Evolutionary conservation across 805 yeast genomes (phyloP), one percentile per base, ranked within the genome.

Genomic region (Nakazawaea anatomiae): DNA sequence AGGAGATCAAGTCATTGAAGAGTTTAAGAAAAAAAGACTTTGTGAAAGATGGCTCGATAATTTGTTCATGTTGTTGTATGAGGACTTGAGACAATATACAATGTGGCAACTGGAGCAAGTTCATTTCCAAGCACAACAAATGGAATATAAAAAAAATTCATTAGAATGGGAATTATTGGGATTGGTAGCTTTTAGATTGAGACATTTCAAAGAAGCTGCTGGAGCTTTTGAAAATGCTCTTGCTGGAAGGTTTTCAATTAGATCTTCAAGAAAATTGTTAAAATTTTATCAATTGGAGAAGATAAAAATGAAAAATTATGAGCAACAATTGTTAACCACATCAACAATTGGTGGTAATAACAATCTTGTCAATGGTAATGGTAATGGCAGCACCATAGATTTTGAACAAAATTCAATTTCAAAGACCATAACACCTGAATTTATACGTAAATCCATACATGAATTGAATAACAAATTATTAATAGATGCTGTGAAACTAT

Each of bases 111-210:
- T 96, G 0, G 97, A 94, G 64, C 77, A 79, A 57, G 79, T 90
- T 55, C 96, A 92, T 67, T 85, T 87, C 69, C 90, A 87, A 65
- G 89, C 95, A 5, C 96, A 89, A 64, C 88, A 89, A 66, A 75
- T 89, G 65, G 83, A 81, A 42, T 87, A 85, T 65, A 81, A 80
- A 58, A 90, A 88, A 62, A 72, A 85, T 31, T 83, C 96, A 0
- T 70, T 86, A 52, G 97, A 91, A 67, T 91, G 97, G 97, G 97
- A 95, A 68, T 73, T 89, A 36, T 74, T 91, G 55, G 99, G 99
- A 1, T 73, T 81, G 58, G 83, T 90, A 46, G 95, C 98, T 1
- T 79, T 76, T 59, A 79, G 99, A 56, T 74, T 95, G 57, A 89
- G 90, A 55, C 96, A 92, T 65, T 75, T 71, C 56, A 88, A 85